Base-by-base conservation (phyloP, 2,329 filamentous ascomycete species). In the Penicillium crustosum region DNA sequence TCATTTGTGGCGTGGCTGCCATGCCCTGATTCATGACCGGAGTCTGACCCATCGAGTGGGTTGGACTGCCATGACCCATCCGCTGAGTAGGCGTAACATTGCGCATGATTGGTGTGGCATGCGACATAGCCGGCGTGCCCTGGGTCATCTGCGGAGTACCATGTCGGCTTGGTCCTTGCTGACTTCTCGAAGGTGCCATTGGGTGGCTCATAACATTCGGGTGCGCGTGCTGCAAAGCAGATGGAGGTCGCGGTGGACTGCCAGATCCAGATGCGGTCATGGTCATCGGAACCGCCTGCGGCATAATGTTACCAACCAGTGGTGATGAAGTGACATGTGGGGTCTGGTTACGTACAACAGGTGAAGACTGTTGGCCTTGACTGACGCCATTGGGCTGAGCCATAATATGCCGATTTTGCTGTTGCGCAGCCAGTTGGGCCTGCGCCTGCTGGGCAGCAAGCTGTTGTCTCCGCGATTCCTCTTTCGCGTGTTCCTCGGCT, bases 401-500 rank as follows among this genome's bases (percentile, higher is more conserved):
- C 71, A 83, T 77, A 45, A 76, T 75, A 67, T 85, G 83, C 27
- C 82, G 76, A 49, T 83, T 81, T 61, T 82, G 81, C 36, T 78
- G 79, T 61, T 71, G 70, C 35, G 73, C 73, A 36, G 74, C 72
- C 58, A 77, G 68, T 58, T 73, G 71, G 51, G 73, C 72, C 65
- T 79, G 73, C 51, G 81, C 69, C 78, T 80, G 70, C 75, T 83
- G 65, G 77, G 80, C 73, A 23, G 70, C 74, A 33, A 74, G 58
- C 53, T 76, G 73, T 51, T 77, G 75, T 54, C 72, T 68, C 35
- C 73, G 71, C 23, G 66, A 67, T 60, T 77, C 75, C 36, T 78
- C 75, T 57, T 73, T 75, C 9, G 71, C 70, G 49, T 74, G 73
- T 62, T 77, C 81, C 68, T 79, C 78, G 27, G 72, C 73, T 60